Conservation (phyloP, 345 rosid species). For the Eucalyptus leucophloia region DNA sequence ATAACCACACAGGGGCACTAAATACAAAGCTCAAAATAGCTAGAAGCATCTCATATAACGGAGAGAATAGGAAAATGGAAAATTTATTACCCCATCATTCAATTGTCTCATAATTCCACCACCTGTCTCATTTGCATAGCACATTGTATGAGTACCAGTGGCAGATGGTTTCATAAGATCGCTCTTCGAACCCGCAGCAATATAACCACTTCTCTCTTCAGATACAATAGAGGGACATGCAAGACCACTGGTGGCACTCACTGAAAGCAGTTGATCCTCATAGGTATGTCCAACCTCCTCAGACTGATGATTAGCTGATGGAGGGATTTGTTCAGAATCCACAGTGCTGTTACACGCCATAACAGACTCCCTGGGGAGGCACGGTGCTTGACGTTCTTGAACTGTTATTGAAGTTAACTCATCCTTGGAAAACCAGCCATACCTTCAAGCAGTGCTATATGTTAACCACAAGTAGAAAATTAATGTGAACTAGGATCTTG, state of each 20-base stretch:
- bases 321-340: slow-evolving; percentile 18
- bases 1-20: not conserved
- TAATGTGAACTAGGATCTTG: not conserved
- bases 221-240: not conserved
- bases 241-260: slow-evolving; percentile 10
- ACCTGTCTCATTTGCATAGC: slow-evolving; percentile 12
- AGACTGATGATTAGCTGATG: slow-evolving; percentile 16
- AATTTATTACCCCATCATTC: slow-evolving; percentile 23
- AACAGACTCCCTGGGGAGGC: slow-evolving; percentile 15
- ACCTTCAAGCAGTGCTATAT: slow-evolving; percentile 39
- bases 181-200: not conserved
- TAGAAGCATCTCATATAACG: not conserved
- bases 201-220: not conserved
- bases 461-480: not conserved
- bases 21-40: not conserved
- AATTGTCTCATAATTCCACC: slow-evolving; percentile 4
- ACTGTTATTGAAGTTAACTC: slow-evolving; percentile 19
- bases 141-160: slow-evolving; percentile 8
- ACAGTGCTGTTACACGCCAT: not conserved
- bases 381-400: slow-evolving; percentile 21
- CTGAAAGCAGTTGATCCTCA: slow-evolving; percentile 11
- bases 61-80: not conserved
- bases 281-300: slow-evolving; percentile 10
- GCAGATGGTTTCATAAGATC: slow-evolving; percentile 10
- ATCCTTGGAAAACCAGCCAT: slow-evolving; percentile 73